Evolutionary conservation across 176 grass and related monocot genomes (phyloP).

Genomic region (Chloris gayana): DNA sequence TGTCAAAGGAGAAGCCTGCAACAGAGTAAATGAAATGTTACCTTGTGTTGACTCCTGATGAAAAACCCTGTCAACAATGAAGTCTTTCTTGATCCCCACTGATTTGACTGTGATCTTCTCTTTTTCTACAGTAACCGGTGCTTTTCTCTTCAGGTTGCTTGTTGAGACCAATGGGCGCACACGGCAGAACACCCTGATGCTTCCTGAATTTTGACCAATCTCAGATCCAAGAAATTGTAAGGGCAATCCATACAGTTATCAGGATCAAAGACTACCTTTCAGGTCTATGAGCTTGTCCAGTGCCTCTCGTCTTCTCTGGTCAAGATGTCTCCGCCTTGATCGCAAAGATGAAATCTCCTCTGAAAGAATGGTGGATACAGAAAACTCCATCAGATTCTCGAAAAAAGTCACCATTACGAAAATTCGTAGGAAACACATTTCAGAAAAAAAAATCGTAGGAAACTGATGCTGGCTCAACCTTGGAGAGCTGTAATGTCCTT

Average conservation of each 20-base stretch:
- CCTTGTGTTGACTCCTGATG: conserved; percentile 80
- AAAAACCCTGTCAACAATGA: conserved; percentile 71
- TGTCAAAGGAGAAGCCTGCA: neutral
- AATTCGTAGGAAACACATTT: neutral
- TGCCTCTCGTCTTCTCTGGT: conserved; percentile 53
- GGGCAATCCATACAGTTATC: neutral
- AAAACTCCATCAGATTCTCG: neutral
- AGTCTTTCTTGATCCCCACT: conserved; percentile 72
- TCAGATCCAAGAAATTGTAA: conserved; percentile 25
- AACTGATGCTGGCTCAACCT: conserved; percentile 37
- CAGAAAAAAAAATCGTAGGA: neutral
- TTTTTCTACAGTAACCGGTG: conserved; percentile 42
- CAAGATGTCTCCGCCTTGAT: conserved; percentile 58
- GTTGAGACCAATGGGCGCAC: conserved; percentile 43
- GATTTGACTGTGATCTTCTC: conserved; percentile 70
- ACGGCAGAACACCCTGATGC: conserved; percentile 91
- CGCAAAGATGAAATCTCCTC: conserved; percentile 59
- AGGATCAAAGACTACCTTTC: conserved; percentile 59
- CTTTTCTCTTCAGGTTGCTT: conserved; percentile 40
- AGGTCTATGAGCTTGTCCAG: conserved; percentile 85
- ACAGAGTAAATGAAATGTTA: conserved; percentile 24
- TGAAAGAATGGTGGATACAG: conserved; percentile 45
- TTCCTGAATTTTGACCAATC: conserved; percentile 67
- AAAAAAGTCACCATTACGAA: conserved; percentile 2
- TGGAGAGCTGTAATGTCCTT: conserved; percentile 50